Percentiles rank a stretch among this genome's conserved stretches.
phyloP scores from a whole-genome alignment of 805 yeast genomes.

The Yarrowia porcina region DNA sequence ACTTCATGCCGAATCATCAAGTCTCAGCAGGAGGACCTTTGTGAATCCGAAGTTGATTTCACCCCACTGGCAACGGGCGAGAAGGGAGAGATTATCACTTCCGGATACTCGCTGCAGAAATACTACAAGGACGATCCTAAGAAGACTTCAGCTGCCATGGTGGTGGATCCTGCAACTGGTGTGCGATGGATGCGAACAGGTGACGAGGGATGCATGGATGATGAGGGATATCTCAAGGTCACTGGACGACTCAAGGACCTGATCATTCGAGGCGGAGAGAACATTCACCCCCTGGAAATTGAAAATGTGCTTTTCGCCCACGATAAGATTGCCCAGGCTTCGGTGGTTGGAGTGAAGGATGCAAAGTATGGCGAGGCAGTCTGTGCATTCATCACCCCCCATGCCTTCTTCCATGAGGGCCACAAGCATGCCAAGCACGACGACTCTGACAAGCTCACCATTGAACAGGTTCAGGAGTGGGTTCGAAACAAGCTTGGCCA shows the following conservation, averaged over 20 bases:
- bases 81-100: constrained; percentile 35
- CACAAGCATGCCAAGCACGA: constrained; percentile 26
- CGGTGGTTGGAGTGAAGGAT: constrained; percentile 37
- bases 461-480: constrained; percentile 30
- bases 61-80: constrained; percentile 33
- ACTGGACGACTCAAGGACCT: constrained; percentile 39
- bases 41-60: constrained; percentile 22
- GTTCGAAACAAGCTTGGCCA: constrained; percentile 34
- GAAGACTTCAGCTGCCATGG: constrained; percentile 34
- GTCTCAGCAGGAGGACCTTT: constrained; percentile 27
- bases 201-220: constrained; percentile 36
- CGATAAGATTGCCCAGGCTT: constrained; percentile 33
- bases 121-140: constrained; percentile 33
- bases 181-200: constrained; percentile 37
- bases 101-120: constrained; percentile 35
- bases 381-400: constrained; percentile 33
- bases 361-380: constrained; percentile 36
- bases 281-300: constrained; percentile 37
- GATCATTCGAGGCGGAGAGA: constrained; percentile 38
- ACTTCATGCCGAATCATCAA: constrained; percentile 34
- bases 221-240: constrained; percentile 34
- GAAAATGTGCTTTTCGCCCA: constrained; percentile 35
- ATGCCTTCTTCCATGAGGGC: constrained; percentile 22
- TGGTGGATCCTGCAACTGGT: constrained; percentile 30
- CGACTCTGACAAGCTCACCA: constrained; percentile 18